Base-by-base conservation (phyloP, 1,284 basidiomycete species). In the Sphaerobolus stellatus region DNA sequence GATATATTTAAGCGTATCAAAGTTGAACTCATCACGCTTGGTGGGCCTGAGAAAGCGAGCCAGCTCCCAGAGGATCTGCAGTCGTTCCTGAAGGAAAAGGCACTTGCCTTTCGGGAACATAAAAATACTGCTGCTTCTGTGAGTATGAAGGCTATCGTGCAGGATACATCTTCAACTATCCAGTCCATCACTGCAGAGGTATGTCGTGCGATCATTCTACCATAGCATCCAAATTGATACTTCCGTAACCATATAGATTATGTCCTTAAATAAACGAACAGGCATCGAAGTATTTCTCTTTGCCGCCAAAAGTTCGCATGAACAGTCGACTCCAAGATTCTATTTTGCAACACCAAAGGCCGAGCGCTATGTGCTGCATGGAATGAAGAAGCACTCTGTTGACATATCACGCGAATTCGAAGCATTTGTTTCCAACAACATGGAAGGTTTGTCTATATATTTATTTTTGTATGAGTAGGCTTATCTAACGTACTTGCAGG, bases 391-490 rank as follows among this genome's bases (percentile, higher is more conserved):
- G 27, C 22, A 28, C 28, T 30, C 27, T 9, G 25, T 7, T 11
- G 46, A 48, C 28, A 29, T 48, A n/a, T 16, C 33, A 9, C 29
- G 33, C 11, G 46, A 48, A 16, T 48, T 48, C 33, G 46, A 48
- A 18, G 14, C 46, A 13, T 48, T 30, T 48, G 46, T 48, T 14
- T 27, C 33, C 28, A 22, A 5, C 4, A 30, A 30, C 22, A n/a
- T 48, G 7, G 5, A 28, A 48, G 46, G 46, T 48, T 18, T 8
- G 11, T 13, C 44, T 18, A 11, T 36, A n/a, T 36, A n/a, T n/a
- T 36, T 11, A 11, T 36, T 11, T n/a, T 11, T 36, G n/a, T 36
- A n/a, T 36, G n/a, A 11, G n/a, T 36, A 36, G 11, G 11, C 11
- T 18, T 43, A 18, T n/a, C 24, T 8, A 8, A 9, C n/a, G n/a